Conservation (phyloP, 257 asterid species). For the Cordia subcordata region DNA sequence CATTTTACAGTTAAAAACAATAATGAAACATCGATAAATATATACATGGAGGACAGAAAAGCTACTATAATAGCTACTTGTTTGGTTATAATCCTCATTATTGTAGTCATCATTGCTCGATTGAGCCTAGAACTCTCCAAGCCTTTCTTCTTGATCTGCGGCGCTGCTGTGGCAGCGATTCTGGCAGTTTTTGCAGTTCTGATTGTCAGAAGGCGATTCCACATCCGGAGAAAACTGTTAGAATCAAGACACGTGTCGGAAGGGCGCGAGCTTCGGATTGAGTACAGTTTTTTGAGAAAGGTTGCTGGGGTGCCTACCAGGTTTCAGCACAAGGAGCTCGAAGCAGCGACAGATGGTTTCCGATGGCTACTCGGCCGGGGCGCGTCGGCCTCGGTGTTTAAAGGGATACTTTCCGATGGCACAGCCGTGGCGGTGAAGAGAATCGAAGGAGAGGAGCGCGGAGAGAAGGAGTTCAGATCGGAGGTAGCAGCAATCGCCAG, state of each 20-base stretch:
- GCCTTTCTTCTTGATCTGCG: slow-evolving; percentile 49
- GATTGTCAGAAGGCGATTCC: slow-evolving; percentile 35
- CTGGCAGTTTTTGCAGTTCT: slow-evolving; percentile 28
- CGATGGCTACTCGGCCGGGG: slow-evolving; percentile 54
- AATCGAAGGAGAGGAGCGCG: slow-evolving; percentile 66
- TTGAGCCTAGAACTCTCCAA: slow-evolving; percentile 34
- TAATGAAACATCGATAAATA: slow-evolving; percentile 3
- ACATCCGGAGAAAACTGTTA: slow-evolving; percentile 28
- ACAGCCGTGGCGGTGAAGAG: slow-evolving; percentile 61
- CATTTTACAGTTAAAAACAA: too few species aligned
- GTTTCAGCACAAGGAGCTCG: slow-evolving; percentile 65
- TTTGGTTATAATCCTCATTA: slow-evolving; percentile 29
- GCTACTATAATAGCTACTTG: slow-evolving; percentile 32
- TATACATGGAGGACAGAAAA: slow-evolving; percentile 54
- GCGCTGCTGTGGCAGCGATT: slow-evolving; percentile 58
- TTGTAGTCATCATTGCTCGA: slow-evolving; percentile 41
- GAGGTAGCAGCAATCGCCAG: slow-evolving; percentile 82
- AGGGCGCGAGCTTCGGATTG: slow-evolving; percentile 69
- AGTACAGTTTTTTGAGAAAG: slow-evolving; percentile 74
- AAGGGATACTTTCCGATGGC: slow-evolving; percentile 60
- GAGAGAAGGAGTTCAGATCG: slow-evolving; percentile 58
- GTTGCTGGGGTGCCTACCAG: slow-evolving; percentile 76
- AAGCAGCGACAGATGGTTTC: slow-evolving; percentile 64
- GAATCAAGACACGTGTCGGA: slow-evolving; percentile 45
- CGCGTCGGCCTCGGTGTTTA: slow-evolving; percentile 58